Conservation (phyloP, 2,329 filamentous ascomycete genomes). For the Penicillium crustosum region DNA sequence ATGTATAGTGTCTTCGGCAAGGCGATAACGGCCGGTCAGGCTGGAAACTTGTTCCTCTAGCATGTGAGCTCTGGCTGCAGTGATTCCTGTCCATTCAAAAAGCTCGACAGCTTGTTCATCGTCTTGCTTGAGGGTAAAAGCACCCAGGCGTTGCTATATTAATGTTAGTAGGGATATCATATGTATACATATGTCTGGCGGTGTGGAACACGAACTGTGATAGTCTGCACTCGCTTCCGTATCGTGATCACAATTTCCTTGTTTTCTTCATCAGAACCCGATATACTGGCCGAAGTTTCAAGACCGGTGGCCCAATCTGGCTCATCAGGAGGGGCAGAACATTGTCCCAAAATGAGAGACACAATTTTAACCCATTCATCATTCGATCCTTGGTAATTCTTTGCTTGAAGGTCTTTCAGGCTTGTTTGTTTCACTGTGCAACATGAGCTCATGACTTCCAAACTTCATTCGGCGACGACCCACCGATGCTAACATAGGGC, state of each 20-base stretch:
- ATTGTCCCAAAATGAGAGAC: conserved; percentile 36
- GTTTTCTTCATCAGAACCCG: conserved; percentile 25
- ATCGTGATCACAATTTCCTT: conserved; percentile 43
- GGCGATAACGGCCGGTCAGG: conserved; percentile 42
- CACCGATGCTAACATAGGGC: conserved; percentile 53
- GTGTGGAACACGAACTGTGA: conserved; percentile 44
- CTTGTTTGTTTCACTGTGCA: conserved; percentile 39
- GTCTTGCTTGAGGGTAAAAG: conserved; percentile 52
- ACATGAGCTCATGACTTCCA: conserved; percentile 15
- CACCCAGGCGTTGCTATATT: conserved; percentile 53
- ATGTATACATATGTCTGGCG: not conserved
- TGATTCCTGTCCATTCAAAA: conserved; percentile 57
- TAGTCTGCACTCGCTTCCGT: conserved; percentile 49
- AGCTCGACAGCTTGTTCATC: conserved; percentile 57
- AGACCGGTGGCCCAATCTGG: conserved; percentile 28
- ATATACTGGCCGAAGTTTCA: conserved; percentile 35
- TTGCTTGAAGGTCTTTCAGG: conserved; percentile 41
- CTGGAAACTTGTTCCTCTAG: conserved; percentile 45
- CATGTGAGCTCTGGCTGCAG: conserved; percentile 45
- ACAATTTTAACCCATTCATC: conserved; percentile 45
- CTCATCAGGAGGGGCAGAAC: conserved; percentile 15
- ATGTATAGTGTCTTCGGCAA: conserved; percentile 52
- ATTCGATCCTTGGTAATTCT: conserved; percentile 45
- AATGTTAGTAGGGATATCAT: conserved; percentile 17
- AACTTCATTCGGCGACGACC: conserved; percentile 2